Percentiles rank a stretch among this genome's conserved stretches.
These are phyloP conservation scores for Phialophora chinensis DNA, from an alignment of 2,329 filamentous ascomycete genomes.

Conservation along the genomic window DNA sequence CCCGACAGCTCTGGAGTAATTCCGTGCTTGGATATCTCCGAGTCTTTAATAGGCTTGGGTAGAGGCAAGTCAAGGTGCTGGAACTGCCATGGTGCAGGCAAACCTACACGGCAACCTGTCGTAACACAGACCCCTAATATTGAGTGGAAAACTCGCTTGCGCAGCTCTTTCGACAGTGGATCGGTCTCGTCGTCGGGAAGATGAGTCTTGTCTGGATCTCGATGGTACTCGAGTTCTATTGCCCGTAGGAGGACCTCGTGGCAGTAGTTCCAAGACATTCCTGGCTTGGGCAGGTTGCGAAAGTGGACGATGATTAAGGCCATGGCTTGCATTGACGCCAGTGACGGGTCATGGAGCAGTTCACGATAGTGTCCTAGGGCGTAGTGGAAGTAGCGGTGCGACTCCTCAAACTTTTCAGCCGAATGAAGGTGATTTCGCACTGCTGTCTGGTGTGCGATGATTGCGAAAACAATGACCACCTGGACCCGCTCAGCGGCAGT, in stretches of 20 bases:
- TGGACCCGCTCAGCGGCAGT: constrained; percentile 70
- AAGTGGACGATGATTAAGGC: constrained; percentile 74
- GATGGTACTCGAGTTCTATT: constrained; percentile 76
- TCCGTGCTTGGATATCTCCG: constrained; percentile 69
- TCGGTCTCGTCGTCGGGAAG: constrained; percentile 50
- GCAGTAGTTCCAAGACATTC: constrained; percentile 72
- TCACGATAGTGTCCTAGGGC: constrained; percentile 72
- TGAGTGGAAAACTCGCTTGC: constrained; percentile 79
- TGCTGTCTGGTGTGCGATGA: constrained; percentile 79
- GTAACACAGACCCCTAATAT: constrained; percentile 70
- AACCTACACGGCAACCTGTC: constrained; percentile 76
- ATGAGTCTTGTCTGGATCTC: constrained; percentile 67
- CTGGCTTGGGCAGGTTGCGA: constrained; percentile 79
- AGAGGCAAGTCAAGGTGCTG: constrained; percentile 76
- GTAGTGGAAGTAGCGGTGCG: constrained; percentile 80
- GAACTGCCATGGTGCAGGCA: constrained; percentile 74
- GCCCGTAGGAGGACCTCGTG: constrained; percentile 70
- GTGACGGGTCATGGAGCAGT: constrained; percentile 64
- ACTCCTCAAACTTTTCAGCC: constrained; percentile 62
- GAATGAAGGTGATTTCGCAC: constrained; percentile 67
- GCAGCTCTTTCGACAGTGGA: constrained; percentile 72
- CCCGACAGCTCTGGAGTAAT: constrained; percentile 61
- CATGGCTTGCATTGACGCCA: constrained; percentile 74
- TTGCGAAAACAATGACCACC: constrained; percentile 79
- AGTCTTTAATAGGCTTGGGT: constrained; percentile 73